Evolutionary conservation across 129 eudicot species (phyloP).

Genomic region (Pittosporum tobira): DNA sequence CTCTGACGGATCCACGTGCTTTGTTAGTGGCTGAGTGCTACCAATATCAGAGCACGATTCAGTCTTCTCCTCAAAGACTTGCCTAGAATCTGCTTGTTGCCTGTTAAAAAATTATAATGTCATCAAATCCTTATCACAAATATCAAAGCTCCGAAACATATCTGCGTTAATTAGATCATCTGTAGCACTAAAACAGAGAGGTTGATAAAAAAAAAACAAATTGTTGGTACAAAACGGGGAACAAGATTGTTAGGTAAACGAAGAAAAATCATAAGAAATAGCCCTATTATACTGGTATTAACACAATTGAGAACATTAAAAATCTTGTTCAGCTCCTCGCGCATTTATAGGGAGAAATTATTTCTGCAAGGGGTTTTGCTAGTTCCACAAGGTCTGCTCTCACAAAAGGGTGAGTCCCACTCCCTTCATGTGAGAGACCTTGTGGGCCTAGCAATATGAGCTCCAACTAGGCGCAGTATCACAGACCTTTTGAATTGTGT

Average conservation of each 20-base stretch:
- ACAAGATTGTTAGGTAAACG: background rate
- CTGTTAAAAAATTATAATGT: constrained; percentile 26
- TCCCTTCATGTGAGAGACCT: no score
- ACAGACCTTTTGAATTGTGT: constrained; percentile 67
- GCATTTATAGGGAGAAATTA: background rate
- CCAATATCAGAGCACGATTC: constrained; percentile 53
- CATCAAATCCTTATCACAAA: background rate
- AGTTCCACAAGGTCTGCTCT: no score
- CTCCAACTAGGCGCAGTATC: no score
- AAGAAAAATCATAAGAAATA: no score
- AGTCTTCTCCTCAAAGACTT: constrained; percentile 66
- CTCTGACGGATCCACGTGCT: constrained; percentile 79
- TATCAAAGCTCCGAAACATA: background rate
- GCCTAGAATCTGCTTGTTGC: constrained; percentile 68
- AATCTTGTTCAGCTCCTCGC: background rate
- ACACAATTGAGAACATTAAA: background rate
- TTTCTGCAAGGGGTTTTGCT: no score
- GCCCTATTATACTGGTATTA: no score
- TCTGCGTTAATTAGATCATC: background rate
- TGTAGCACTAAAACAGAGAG: background rate
- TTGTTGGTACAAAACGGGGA: background rate
- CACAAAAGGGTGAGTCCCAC: background rate
- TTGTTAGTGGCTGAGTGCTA: constrained; percentile 53
- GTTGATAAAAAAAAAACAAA: no score
- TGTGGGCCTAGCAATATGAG: no score